A percentile compares a stretch with the other conserved stretches of the same genome.
Conservation (phyloP, 495 filamentous ascomycete genomes). For the Aspergillus heteromorphus region DNA sequence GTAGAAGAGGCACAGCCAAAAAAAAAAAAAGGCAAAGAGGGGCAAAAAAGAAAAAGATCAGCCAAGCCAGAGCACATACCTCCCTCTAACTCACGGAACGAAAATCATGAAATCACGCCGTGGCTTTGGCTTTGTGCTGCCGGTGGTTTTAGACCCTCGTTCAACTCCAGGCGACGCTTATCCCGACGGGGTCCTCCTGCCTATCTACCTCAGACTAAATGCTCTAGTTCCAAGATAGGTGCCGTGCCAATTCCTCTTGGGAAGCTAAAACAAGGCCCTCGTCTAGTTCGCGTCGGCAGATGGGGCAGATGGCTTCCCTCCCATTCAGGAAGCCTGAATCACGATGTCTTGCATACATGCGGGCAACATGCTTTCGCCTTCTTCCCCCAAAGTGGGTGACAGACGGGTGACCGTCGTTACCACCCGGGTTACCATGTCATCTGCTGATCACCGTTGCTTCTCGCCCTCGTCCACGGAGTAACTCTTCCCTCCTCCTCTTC, state of each 20-base stretch:
- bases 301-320: conserved; percentile 6
- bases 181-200: not conserved
- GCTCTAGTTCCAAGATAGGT: not conserved
- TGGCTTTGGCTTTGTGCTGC: not conserved
- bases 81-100: not conserved
- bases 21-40: not conserved
- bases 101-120: no score
- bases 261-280: conserved; percentile 9
- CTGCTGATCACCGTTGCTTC: conserved; percentile 12
- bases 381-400: not conserved
- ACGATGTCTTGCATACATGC: conserved; percentile 20
- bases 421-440: not conserved
- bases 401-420: not conserved
- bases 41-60: not conserved
- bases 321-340: conserved; percentile 9
- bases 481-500: not conserved
- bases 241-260: not conserved
- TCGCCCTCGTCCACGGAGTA: not conserved
- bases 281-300: conserved; percentile 7
- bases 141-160: not conserved
- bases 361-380: conserved; percentile 7
- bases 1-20: not conserved
- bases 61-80: not conserved
- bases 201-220: not conserved
- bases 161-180: not conserved